A percentile compares a stretch with the other conserved stretches of the same genome.
Evolutionary conservation across 202 grass and related monocot species (phyloP).

Genomic region (Digitaria exilis): DNA sequence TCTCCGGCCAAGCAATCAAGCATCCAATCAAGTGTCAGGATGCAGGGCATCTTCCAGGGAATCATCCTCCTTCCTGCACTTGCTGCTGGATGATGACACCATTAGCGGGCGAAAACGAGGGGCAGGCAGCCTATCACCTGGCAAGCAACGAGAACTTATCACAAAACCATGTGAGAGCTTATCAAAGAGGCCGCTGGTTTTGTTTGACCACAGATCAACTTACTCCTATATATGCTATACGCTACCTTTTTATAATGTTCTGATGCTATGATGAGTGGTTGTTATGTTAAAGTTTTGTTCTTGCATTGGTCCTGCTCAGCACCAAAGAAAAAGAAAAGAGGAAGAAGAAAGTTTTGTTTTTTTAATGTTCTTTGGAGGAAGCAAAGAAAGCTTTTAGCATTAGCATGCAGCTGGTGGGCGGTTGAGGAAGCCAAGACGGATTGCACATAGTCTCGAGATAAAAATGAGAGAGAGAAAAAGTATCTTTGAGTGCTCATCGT

Average conservation of each 20-base stretch:
- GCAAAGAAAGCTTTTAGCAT: not conserved
- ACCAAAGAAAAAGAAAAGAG: not conserved
- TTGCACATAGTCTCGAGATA: conserved; percentile 4
- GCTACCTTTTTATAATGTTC: not conserved
- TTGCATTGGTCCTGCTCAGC: not conserved
- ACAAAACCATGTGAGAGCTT: conserved; percentile 27
- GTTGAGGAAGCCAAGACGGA: conserved; percentile 40
- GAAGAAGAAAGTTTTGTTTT: not conserved
- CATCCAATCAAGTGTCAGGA: not conserved
- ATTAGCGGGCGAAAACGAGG: not conserved
- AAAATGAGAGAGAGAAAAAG: not conserved
- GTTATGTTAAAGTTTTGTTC: not conserved
- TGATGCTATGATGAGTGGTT: not conserved
- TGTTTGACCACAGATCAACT: conserved; percentile 24
- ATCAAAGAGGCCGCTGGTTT: conserved; percentile 37
- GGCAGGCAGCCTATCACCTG: not conserved
- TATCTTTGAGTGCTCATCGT: not conserved
- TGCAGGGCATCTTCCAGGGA: conserved; percentile 28
- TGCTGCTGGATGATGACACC: not conserved
- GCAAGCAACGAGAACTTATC: conserved; percentile 26
- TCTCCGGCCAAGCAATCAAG: not conserved
- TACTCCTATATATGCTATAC: not conserved
- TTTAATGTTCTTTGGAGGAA: not conserved
- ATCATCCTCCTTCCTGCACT: conserved; percentile 3
- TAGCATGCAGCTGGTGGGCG: not conserved